Evolutionary conservation across 2,329 filamentous ascomycete genomes (phyloP), one percentile per base, ranked within the genome.

Genomic region (Orbilia oligospora): DNA sequence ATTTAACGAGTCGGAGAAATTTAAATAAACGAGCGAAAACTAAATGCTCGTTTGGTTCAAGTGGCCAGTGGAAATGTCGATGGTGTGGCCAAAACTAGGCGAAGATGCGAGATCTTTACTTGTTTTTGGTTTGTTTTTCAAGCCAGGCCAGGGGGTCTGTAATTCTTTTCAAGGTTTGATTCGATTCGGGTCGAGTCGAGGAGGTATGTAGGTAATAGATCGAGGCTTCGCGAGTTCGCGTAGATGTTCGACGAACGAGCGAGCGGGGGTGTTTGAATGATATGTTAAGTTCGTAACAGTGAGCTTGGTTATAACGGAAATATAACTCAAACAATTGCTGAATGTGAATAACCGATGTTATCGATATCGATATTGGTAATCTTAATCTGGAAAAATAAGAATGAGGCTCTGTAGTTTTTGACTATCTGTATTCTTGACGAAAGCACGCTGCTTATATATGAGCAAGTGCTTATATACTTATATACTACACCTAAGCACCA

Each of bases 1-100:
- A 12, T 9, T 24, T 27, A 27, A 30, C 4, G 10, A 16, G 27
- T 66, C 49, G 49, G 49, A 33, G 24, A 58, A 41, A 20, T 22
- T 38, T 20, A 58, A 58, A 36, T 46, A 61, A 65, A 55, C 68
- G 56, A 71, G 56, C 68, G 68, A 65, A 20, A n/a, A n/a, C 3
- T 51, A 41, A 30, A 36, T 36, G 33, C 16, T 53, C 22, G 44
- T 24, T 41, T 44, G 38, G 8, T 12, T 5, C 5, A 36, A 36
- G 8, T 36, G 33, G 8, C 8, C 10, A 12, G 30, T 30, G n/a
- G n/a, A 36, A 36, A 36, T 36, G 33, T 61, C 56, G 56, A 44
- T 24, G 24, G 55, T 24, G 55, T 61, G 41, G 36, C 36, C 30
- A 44, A 24, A 44, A 61, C 24, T 16, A n/a, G 55, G 33, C n/a